Evolutionary conservation across 495 filamentous ascomycete species (phyloP).

Genomic region (Xanthoparmelia taractica): DNA sequence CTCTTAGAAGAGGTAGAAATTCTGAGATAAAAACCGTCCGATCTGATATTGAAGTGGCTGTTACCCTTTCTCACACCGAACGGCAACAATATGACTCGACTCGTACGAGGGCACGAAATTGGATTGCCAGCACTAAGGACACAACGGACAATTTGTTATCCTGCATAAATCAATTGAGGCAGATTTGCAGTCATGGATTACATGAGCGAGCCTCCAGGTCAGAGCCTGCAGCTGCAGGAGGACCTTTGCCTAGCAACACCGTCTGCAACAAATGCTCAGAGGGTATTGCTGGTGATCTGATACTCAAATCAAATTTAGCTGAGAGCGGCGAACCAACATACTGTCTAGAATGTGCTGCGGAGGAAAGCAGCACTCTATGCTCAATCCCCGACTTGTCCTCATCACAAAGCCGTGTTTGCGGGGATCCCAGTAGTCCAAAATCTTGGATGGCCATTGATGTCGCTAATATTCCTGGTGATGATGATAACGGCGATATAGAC

Average conservation of each 20-base stretch:
- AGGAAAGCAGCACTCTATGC: background rate
- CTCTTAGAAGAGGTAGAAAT: slow-evolving; percentile 33
- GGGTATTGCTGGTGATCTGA: background rate
- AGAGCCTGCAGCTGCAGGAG: background rate
- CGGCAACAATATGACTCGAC: slow-evolving; percentile 7
- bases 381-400: background rate
- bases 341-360: slow-evolving; percentile 5
- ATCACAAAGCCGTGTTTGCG: background rate
- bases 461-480: background rate
- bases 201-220: background rate
- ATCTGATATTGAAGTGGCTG: slow-evolving; percentile 1
- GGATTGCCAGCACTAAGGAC: background rate
- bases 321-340: background rate
- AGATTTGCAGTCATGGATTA: slow-evolving; percentile 12
- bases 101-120: slow-evolving; percentile 5
- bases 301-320: background rate
- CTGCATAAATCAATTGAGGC: slow-evolving; percentile 11
- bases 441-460: background rate
- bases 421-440: background rate
- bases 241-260: background rate
- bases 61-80: slow-evolving; percentile 6
- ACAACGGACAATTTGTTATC: slow-evolving; percentile 6
- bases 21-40: background rate
- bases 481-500: background rate
- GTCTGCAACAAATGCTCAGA: slow-evolving; percentile 6